A percentile compares a stretch with the other conserved stretches of the same genome.
phyloP scores from a whole-genome alignment of 176 grass and related monocot species.

The Zoysia pacifica region DNA sequence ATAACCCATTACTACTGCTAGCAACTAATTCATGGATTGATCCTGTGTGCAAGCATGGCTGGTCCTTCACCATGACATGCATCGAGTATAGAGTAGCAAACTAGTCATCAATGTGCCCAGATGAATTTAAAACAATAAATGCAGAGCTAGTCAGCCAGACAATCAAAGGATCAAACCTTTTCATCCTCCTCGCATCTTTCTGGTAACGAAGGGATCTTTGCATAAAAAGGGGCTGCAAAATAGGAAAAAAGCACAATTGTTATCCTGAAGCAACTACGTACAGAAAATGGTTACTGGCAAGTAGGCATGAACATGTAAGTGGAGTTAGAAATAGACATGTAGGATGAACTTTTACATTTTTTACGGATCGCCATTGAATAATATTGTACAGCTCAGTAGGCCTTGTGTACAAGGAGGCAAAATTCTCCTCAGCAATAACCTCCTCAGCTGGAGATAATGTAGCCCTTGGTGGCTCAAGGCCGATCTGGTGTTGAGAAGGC shows the following conservation, averaged over 20 bases:
- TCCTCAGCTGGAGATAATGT: slow-evolving; percentile 65
- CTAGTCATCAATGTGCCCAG: not conserved
- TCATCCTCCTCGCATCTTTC: slow-evolving; percentile 72
- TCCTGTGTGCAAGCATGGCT: not conserved
- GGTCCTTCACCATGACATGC: not conserved
- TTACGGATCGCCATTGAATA: slow-evolving; percentile 69
- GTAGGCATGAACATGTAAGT: slow-evolving; percentile 21
- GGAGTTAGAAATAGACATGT: not conserved
- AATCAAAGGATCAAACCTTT: slow-evolving; percentile 60
- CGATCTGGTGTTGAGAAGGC: slow-evolving; percentile 53
- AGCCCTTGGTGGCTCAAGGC: slow-evolving; percentile 60
- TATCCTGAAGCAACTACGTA: slow-evolving; percentile 32
- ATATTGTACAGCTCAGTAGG: slow-evolving; percentile 97
- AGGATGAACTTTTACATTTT: slow-evolving; percentile 62
- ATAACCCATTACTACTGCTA: too few species aligned
- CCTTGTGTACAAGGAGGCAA: slow-evolving; percentile 70
- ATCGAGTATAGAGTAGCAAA: not conserved
- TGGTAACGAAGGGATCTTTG: slow-evolving; percentile 95
- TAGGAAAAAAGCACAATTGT: slow-evolving; percentile 20
- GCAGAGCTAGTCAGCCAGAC: not conserved
- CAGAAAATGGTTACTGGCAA: slow-evolving; percentile 26
- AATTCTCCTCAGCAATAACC: slow-evolving; percentile 85
- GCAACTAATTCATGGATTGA: not conserved
- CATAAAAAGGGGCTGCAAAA: slow-evolving; percentile 80
- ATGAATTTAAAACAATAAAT: not conserved